These are phyloP conservation scores for Digitaria exilis DNA, from an alignment of 202 grass and related monocot genomes.

Conservation along the genomic window DNA sequence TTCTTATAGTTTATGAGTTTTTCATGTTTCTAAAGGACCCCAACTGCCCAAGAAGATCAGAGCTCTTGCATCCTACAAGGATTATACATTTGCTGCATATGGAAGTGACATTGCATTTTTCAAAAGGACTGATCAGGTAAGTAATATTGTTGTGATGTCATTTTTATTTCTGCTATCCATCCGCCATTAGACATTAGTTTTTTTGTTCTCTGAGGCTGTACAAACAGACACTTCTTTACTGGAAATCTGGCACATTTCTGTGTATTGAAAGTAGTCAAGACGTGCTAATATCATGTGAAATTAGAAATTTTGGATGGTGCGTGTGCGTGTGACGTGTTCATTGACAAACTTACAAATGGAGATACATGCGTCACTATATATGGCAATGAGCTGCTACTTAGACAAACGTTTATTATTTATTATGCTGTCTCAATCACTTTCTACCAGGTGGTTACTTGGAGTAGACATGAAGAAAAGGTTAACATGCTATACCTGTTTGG, in stretches of 20 bases:
- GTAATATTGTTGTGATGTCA: background rate
- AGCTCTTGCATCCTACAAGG: constrained; percentile 82
- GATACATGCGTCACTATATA: constrained; percentile 2
- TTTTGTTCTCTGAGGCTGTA: background rate
- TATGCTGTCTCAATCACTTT: constrained; percentile 30
- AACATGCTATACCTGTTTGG: constrained; percentile 77
- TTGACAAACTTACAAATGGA: constrained; percentile 14
- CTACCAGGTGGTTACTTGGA: constrained; percentile 81
- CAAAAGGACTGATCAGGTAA: constrained; percentile 79
- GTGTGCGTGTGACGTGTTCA: background rate
- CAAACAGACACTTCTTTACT: background rate
- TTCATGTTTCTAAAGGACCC: constrained; percentile 59
- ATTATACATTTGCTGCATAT: constrained; percentile 86
- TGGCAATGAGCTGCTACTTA: constrained; percentile 2
- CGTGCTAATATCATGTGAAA: background rate
- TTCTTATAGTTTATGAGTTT: constrained; percentile 13
- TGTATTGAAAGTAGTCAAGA: background rate
- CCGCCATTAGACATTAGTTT: background rate
- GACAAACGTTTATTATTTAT: constrained; percentile 32
- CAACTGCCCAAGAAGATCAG: constrained; percentile 96
- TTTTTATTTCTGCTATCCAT: background rate
- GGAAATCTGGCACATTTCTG: background rate
- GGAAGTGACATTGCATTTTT: constrained; percentile 87
- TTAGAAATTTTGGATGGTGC: background rate
- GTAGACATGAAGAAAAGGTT: constrained; percentile 84